Conservation (phyloP, 139 green algal species). For the Coelastrella sp. region DNA sequence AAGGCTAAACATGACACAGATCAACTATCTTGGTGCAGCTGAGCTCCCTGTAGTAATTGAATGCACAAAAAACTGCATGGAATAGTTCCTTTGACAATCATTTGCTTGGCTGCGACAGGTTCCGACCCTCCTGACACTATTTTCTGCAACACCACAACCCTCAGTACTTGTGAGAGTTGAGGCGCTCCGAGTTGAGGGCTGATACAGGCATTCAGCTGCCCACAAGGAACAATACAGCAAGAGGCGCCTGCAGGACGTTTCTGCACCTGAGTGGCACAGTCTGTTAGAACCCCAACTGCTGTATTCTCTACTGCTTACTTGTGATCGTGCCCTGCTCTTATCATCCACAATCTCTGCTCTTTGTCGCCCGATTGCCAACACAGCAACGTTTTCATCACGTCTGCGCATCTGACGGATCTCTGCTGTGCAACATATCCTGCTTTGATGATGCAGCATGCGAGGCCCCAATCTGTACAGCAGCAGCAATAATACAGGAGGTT, state of each 20-base stretch:
- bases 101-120: too few species aligned
- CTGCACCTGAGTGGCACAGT: not conserved
- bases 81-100: too few species aligned
- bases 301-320: not conserved
- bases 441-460: not conserved
- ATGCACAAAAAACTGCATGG: too few species aligned
- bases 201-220: too few species aligned
- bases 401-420: conserved; percentile 38
- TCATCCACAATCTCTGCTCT: conserved; percentile 12
- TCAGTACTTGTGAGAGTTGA: too few species aligned
- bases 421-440: conserved; percentile 24
- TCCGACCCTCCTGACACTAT: too few species aligned
- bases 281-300: not conserved
- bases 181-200: too few species aligned
- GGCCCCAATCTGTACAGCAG: not conserved
- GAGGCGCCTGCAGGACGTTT: not conserved
- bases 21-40: too few species aligned
- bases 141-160: too few species aligned
- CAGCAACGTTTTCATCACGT: conserved; percentile 8
- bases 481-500: not conserved
- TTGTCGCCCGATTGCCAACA: conserved; percentile 40
- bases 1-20: not conserved
- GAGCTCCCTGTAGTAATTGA: too few species aligned
- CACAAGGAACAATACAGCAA: too few species aligned
- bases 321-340: not conserved